A percentile compares a stretch with the other conserved stretches of the same genome.
phyloP scores from a whole-genome alignment of 768 basidiomycete genomes.

The Lactifluus rugatus region DNA sequence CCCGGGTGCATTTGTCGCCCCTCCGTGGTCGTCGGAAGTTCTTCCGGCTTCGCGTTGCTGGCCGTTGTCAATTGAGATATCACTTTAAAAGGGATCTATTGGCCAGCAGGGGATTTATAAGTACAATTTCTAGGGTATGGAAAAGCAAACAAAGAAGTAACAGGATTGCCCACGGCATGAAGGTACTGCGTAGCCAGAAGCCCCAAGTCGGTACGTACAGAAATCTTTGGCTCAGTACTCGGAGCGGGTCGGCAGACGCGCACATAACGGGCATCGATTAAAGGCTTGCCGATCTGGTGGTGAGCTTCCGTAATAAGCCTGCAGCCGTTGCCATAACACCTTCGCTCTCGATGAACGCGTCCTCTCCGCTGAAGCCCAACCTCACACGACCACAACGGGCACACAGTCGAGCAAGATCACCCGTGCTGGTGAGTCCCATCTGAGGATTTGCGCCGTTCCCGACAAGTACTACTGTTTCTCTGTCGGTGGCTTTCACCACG shows the following conservation, averaged over 20 bases:
- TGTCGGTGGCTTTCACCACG: not conserved
- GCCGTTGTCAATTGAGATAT: conserved; percentile 1
- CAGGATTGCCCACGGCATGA: conserved; percentile 1
- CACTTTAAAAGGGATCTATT: conserved; percentile 7
- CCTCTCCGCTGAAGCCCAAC: conserved; percentile 17
- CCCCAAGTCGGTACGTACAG: not conserved
- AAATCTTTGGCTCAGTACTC: not conserved
- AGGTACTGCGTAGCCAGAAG: not conserved
- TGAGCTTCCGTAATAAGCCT: conserved; percentile 4
- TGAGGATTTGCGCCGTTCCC: conserved; percentile 2
- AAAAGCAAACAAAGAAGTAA: not conserved
- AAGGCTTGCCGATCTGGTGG: not conserved
- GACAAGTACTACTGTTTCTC: conserved; percentile 9
- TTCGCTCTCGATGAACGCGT: conserved; percentile 7
- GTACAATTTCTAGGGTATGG: conserved; percentile 7
- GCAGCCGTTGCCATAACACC: not conserved
- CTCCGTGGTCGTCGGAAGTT: conserved; percentile 19
- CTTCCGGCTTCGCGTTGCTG: conserved; percentile 9
- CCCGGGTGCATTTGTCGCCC: conserved; percentile 9
- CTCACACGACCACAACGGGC: conserved; percentile 4
- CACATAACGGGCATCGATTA: not conserved
- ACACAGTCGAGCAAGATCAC: conserved; percentile 10
- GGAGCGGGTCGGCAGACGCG: conserved; percentile 7
- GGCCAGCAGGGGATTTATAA: not conserved
- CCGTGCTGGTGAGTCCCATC: not conserved